Base-by-base conservation (phyloP, 495 filamentous ascomycete genomes). In the Xylaria bambusicola region DNA sequence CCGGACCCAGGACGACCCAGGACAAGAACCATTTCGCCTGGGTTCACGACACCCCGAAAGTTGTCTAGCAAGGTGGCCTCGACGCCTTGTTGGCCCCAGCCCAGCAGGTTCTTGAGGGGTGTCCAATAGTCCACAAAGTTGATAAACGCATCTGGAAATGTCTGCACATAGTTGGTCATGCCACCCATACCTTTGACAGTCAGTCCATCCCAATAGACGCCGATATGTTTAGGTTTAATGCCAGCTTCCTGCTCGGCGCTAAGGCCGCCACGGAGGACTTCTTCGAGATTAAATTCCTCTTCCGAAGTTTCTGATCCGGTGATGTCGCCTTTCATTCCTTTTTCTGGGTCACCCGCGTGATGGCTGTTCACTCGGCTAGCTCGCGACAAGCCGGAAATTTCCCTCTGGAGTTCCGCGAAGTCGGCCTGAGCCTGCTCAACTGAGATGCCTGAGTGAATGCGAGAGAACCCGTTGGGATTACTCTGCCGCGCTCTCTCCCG, bases 21-120 rank as follows among this genome's bases (percentile, higher is more conserved):
- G 9, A 97, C 93, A 18, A 97, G 75, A 1, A 95, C 80, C 92
- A 96, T 96, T 72, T 97, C 92, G 15, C 93, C 93, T 0, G 89
- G 86, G 61, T 86, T 86, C 31, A 78, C 77, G 13, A 83, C 71
- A 44, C 81, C 81, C 58, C 63, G 72, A 64, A 84, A 84, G 31
- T 71, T 71, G 55, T 82, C 72, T 47, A 90, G 72, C 18, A 88
- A 79, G 21, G 88, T 83, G 49, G 85, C 82, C 67, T 92, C 87
- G 51, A 77, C 76, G 2, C 84, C 86, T 61, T 85, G 86, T 47
- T 82, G 79, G 13, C 80, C 82, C 35, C 81, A 69, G 0, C 86
- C 85, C 0, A 90, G 70, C n/a, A 88, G 52, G 13, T 74, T 71
- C 75, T 77, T 80, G 50, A 81, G 58, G 2, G 85, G 87, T 2